Percentiles rank a stretch among this genome's conserved stretches.
phyloP scores from a whole-genome alignment of 345 rosid genomes.

The Microcos paniculata region DNA sequence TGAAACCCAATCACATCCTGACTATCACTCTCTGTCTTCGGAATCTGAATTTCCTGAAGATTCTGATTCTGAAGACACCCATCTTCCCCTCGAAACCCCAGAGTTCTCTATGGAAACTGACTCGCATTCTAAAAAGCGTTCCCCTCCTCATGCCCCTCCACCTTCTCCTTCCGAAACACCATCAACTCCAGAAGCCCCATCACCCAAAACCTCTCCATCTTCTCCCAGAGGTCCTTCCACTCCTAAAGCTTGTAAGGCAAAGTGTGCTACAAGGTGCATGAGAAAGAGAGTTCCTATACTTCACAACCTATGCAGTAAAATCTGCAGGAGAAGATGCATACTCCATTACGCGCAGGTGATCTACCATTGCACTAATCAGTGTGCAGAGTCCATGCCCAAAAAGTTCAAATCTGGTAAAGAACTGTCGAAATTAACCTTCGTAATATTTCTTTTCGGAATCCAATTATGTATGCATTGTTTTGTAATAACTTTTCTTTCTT shows the following conservation, averaged over 20 bases:
- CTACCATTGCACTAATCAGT: not conserved
- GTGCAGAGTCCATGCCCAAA: conserved; percentile 1
- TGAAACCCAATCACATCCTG: not conserved
- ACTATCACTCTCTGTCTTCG: not conserved
- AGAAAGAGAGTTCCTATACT: not conserved
- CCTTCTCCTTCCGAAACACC: not conserved
- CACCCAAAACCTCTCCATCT: too few relatives aligned
- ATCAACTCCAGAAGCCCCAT: not conserved
- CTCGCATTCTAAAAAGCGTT: not conserved
- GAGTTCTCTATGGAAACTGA: not conserved
- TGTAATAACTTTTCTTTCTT: not conserved
- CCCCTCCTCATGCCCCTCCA: not conserved
- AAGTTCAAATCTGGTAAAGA: not conserved
- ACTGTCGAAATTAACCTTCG: not conserved
- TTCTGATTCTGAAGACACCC: not conserved
- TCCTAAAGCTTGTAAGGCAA: not conserved
- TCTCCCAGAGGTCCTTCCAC: too few relatives aligned
- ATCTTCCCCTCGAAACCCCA: not conserved
- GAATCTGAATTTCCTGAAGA: not conserved
- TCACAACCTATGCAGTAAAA: not conserved
- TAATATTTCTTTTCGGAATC: not conserved
- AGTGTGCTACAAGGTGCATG: not conserved
- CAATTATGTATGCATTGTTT: not conserved
- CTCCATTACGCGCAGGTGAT: not conserved
- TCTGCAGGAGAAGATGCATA: not conserved